Base-by-base conservation (phyloP, 1,139 yeast genomes). In the Martiniozyma asiatica region DNA sequence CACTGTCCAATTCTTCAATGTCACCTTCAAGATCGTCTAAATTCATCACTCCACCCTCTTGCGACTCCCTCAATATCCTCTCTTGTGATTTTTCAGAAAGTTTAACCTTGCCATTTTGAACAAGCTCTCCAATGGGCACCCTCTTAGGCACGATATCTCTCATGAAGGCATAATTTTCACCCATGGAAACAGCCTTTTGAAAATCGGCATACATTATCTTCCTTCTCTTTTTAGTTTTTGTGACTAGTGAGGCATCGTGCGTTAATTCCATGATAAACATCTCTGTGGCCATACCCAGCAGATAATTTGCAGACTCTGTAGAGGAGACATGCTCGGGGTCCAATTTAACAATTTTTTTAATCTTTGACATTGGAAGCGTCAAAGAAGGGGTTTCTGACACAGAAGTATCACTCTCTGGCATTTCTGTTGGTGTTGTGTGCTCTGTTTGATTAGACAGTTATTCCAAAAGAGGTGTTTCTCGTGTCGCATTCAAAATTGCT, bases 221-320 rank as follows among this genome's bases (percentile, higher is more conserved):
- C 58, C 78, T 77, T 32, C 93, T 61, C 40, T 73, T 73, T 22
- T 75, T 84, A 34, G 73, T 61, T 42, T 73, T 69, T 13, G 94
- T 81, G 27, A 67, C 59, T 33, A 79, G 59, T 18, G 76, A 59
- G 0, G 94, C 89, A 45, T 82, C 92, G 51, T 80, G 93, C 1
- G 85, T 69, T 33, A 87, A 61, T 44, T 79, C 72, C 52, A 79
- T 82, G 11, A 85, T 68, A 51, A 87, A 87, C 30, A 82, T 57
- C 47, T 87, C 95, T 0, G 95, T 78, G 5, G 96, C 94, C 27
- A 81, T 69, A 0, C 93, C 92, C 3, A 89, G 66, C 10, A 94
- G 76, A 45, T 77, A 80, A 10, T 80, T 82, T 0, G 94, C 93
- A 22, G 77, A 63, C 35, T 74, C 80, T 1, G 94, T 73, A 3